Evolutionary conservation across 2,329 filamentous ascomycete species (phyloP).

Genomic region (Lecanicillium sp.): DNA sequence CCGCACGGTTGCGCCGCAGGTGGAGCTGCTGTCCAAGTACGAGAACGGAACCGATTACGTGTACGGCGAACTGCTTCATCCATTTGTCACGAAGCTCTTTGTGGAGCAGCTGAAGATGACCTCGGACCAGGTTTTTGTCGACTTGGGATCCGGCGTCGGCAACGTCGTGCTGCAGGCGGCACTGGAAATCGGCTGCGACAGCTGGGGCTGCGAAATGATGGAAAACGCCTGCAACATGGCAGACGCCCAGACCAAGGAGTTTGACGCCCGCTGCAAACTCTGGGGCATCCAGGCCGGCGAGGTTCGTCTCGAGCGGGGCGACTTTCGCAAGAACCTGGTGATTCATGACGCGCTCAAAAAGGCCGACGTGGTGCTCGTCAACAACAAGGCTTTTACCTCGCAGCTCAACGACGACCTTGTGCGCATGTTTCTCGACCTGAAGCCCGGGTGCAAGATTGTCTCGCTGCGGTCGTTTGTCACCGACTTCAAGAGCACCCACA

Average conservation of each 20-base stretch:
- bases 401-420: constrained; percentile 78
- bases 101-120: constrained; percentile 67
- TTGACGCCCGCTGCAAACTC: constrained; percentile 73
- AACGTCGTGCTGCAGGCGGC: constrained; percentile 94
- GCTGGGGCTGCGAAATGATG: constrained; percentile 97
- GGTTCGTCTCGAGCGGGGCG: constrained; percentile 73
- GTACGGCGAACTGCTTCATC: constrained; percentile 85
- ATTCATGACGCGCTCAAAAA: constrained; percentile 69
- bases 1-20: constrained; percentile 82
- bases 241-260: constrained; percentile 72
- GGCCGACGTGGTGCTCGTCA: constrained; percentile 93
- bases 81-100: constrained; percentile 78
- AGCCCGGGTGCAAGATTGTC: constrained; percentile 81
- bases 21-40: constrained; percentile 77
- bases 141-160: constrained; percentile 90
- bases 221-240: constrained; percentile 79
- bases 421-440: constrained; percentile 87
- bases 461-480: constrained; percentile 89
- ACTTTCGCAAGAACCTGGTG: constrained; percentile 67
- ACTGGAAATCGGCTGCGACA: constrained; percentile 86
- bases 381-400: constrained; percentile 94
- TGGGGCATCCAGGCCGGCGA: constrained; percentile 81
- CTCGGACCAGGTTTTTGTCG: constrained; percentile 81
- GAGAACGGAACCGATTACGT: constrained; percentile 88
- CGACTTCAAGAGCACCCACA: constrained; percentile 67